Base-by-base conservation (phyloP, 2,329 filamentous ascomycete species). In the Didymella sp. region DNA sequence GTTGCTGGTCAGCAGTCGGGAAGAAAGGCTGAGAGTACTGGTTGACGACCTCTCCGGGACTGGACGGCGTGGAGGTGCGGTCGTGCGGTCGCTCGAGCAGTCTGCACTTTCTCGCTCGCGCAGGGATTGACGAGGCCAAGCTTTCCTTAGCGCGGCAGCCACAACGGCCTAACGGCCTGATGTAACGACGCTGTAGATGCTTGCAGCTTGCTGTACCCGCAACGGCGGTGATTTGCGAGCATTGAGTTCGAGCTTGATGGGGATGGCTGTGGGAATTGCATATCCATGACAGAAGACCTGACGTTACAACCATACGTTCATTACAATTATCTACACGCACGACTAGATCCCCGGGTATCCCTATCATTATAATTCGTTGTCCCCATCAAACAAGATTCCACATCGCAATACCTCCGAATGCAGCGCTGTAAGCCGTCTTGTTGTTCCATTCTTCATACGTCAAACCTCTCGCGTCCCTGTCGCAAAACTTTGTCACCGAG, bases 401-500 rank as follows among this genome's bases (percentile, higher is more conserved):
- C 66, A 79, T 77, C 6, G 80, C 80, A 67, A 87, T 76, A 57
- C 76, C 80, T 6, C 77, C 77, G 77, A 81, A 85, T 77, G 40
- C 62, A 66, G 38, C 38, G 12, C 60, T 63, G 46, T 64, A 70
- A 4, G 58, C 61, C 27, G 30, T 64, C 62, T 79, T 79, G 37
- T 77, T 73, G 64, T 75, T 76, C 69, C 69, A 76, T 21, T 70
- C 60, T 27, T 58, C 55, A 7, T 72, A 71, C 2, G 78, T 82
- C 60, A 87, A 61, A 0, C 85, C 85, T 46, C 84, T 78, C 3
- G 77, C 82, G 68, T 85, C 81, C 41, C 77, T 72, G 1, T 78
- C 78, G 62, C 78, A 75, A 47, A 85, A 82, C 22, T 69, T 79
- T 12, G 77, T 85, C 33, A 96, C 79, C 19, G 85, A 84, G 55